A percentile compares a stretch with the other conserved stretches of the same genome.
Conservation (phyloP, 2,329 filamentous ascomycete species). For the Cylindrodendrum hubeiense region DNA sequence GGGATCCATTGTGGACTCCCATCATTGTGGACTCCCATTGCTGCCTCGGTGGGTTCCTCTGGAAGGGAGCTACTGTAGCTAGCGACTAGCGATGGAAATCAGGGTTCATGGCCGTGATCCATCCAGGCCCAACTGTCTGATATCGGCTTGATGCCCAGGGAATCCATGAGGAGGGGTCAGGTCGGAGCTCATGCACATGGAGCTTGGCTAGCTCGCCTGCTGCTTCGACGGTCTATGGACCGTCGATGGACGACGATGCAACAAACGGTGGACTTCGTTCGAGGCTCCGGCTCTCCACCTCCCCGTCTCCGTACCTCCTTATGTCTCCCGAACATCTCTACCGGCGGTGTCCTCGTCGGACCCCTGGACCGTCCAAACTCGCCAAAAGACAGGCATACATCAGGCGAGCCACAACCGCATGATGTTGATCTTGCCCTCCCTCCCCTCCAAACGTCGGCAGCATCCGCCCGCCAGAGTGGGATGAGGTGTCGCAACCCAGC, state of each 20-base stretch:
- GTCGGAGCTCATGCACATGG: constrained; percentile 12
- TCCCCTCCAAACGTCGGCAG: not conserved
- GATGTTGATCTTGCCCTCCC: not conserved
- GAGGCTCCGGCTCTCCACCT: not conserved
- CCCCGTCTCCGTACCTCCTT: not conserved
- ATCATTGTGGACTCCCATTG: not conserved
- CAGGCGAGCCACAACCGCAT: constrained; percentile 9
- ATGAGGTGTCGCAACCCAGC: constrained; percentile 3
- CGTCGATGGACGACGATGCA: not conserved
- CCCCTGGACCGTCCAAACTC: not conserved
- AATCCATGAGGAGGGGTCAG: constrained; percentile 16
- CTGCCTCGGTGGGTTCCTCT: not conserved
- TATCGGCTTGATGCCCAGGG: constrained; percentile 25
- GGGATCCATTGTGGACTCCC: not conserved
- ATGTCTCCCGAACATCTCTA: not conserved
- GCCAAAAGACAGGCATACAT: not conserved
- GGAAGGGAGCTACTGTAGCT: constrained; percentile 14
- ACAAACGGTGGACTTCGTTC: not conserved
- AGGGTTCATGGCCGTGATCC: constrained; percentile 13
- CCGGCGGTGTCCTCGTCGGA: not conserved
- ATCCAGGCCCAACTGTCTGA: constrained; percentile 16
- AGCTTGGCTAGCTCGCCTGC: constrained; percentile 13
- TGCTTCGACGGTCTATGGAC: not conserved
- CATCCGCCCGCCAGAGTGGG: constrained; percentile 4
- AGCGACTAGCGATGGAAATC: constrained; percentile 16